Conservation (phyloP, 148 eudicot genomes). For the Diospyros kaki region DNA sequence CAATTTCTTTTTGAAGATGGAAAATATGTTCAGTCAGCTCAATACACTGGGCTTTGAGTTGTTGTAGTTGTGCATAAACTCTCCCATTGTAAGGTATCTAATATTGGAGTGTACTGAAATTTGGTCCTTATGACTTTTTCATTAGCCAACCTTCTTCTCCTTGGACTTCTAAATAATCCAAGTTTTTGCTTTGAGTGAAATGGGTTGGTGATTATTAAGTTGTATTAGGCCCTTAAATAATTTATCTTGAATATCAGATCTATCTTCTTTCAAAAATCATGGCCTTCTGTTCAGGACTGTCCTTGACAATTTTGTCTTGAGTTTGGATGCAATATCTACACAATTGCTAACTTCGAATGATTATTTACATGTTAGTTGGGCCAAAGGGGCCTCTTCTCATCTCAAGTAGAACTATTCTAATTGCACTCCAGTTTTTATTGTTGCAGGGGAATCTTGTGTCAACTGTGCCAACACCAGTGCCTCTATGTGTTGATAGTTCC, state of each 20-base stretch:
- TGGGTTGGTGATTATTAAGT: background rate
- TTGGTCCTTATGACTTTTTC: background rate
- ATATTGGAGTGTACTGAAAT: background rate
- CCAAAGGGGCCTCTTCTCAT: conserved; percentile 4
- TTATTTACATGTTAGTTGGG: background rate
- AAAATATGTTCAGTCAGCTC: background rate
- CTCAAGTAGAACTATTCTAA: conserved; percentile 9
- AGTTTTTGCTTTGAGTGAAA: background rate
- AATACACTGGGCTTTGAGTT: background rate
- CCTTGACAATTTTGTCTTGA: background rate
- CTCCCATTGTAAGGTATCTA: background rate
- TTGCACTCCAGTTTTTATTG: background rate
- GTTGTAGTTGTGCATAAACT: background rate
- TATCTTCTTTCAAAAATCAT: conserved; percentile 5
- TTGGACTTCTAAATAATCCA: background rate
- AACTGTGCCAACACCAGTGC: conserved; percentile 19
- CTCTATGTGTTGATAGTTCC: conserved; percentile 23
- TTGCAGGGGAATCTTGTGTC: conserved; percentile 29
- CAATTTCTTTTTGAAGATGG: background rate
- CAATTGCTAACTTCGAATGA: background rate
- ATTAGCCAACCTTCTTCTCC: background rate
- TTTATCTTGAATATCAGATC: background rate
- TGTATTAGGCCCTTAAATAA: background rate
- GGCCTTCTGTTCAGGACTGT: background rate
- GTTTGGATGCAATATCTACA: background rate